Conservation (phyloP, 768 basidiomycete species). For the Cystofilobasidium bisporidii region DNA sequence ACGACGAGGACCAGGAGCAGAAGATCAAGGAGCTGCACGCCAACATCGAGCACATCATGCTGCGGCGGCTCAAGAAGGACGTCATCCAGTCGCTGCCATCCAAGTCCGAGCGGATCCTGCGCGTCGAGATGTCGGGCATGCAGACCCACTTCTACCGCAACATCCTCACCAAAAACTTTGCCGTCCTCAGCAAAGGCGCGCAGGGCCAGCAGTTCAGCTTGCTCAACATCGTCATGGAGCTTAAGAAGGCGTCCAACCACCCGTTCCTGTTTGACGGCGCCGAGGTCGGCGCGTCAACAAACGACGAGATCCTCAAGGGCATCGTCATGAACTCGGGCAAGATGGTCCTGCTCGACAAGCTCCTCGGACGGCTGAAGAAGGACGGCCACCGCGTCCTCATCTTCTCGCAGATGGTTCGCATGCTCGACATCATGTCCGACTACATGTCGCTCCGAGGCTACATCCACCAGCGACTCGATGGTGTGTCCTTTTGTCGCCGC, state of each 20-base stretch:
- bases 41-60: slow-evolving; percentile 88
- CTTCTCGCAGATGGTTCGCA: slow-evolving; percentile 97
- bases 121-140: slow-evolving; percentile 93
- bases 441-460: slow-evolving; percentile 87
- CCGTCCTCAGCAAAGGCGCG: slow-evolving; percentile 78
- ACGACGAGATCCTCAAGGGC: slow-evolving; percentile 83
- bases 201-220: slow-evolving; percentile 71
- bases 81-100: slow-evolving; percentile 92
- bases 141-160: slow-evolving; percentile 99
- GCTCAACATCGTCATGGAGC: slow-evolving; percentile 97
- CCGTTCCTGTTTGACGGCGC: slow-evolving; percentile 97
- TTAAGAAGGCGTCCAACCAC: slow-evolving; percentile 96
- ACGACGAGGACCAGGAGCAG: slow-evolving; percentile 77
- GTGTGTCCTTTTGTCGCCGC: slow-evolving; percentile 45
- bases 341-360: slow-evolving; percentile 94
- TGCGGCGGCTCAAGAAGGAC: slow-evolving; percentile 86
- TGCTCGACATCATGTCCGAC: slow-evolving; percentile 96
- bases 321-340: slow-evolving; percentile 98
- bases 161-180: slow-evolving; percentile 93
- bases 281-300: slow-evolving; percentile 51
- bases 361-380: slow-evolving; percentile 74
- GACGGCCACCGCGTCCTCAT: slow-evolving; percentile 96
- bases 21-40: slow-evolving; percentile 86
- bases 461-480: slow-evolving; percentile 86
- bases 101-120: slow-evolving; percentile 93